Conservation (phyloP, 495 filamentous ascomycete species). For the Articulospora tetracladia region DNA sequence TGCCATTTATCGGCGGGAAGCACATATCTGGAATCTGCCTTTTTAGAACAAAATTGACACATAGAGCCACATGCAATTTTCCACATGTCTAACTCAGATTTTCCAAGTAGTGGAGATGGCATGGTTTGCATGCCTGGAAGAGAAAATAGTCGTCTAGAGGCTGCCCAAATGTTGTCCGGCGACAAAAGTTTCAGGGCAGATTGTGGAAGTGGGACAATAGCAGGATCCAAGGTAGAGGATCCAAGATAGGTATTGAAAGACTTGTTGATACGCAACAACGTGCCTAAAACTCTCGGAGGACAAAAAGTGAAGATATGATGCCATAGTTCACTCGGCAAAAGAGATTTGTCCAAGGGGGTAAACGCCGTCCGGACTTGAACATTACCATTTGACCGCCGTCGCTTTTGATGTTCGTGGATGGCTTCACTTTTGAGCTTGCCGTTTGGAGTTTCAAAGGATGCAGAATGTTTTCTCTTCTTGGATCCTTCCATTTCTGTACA, state of each 20-base stretch:
- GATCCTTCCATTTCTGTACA: constrained; percentile 4
- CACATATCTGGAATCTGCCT: constrained; percentile 4
- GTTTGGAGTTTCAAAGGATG: constrained; percentile 11
- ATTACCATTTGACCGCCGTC: constrained; percentile 32
- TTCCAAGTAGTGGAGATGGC: constrained; percentile 50
- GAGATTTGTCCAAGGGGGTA: constrained; percentile 32
- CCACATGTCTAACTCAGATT: constrained; percentile 61
- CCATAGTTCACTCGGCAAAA: constrained; percentile 49
- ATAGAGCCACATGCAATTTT: constrained; percentile 44
- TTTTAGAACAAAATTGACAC: constrained; percentile 54
- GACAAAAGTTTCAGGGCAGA: constrained; percentile 27
- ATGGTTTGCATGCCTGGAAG: constrained; percentile 45
- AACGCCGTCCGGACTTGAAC: constrained; percentile 4
- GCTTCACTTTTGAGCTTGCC: constrained; percentile 27
- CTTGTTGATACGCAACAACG: constrained; percentile 47
- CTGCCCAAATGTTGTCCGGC: constrained; percentile 56
- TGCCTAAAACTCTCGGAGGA: constrained; percentile 45
- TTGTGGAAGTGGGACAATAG: constrained; percentile 24
- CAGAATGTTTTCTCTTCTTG: constrained; percentile 37
- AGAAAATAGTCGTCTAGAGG: constrained; percentile 47
- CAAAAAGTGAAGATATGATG: constrained; percentile 51
- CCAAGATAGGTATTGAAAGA: constrained; percentile 51
- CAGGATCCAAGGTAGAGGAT: constrained; percentile 30
- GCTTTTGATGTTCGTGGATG: constrained; percentile 13
- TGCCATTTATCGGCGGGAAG: constrained; percentile 36